Evolutionary conservation across 2,329 filamentous ascomycete species (phyloP).

Genomic region (Orbilia oligospora): DNA sequence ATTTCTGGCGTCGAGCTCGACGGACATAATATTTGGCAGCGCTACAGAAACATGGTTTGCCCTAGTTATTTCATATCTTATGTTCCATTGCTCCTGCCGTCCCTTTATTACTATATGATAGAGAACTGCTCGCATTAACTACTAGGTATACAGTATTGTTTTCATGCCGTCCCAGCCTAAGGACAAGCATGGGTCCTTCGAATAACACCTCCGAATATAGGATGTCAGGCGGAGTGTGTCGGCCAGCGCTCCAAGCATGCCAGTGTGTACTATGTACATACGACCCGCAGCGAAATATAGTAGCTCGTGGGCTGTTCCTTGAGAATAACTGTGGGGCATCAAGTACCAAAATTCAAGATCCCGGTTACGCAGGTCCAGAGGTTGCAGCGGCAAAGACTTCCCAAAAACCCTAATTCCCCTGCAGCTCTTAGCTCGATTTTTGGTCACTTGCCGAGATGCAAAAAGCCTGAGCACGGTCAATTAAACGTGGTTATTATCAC

Average conservation of each 20-base stretch:
- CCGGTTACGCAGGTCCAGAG: slow-evolving; percentile 27
- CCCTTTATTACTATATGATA: neutral
- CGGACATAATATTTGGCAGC: neutral
- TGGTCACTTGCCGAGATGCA: slow-evolving; percentile 17
- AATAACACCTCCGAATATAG: slow-evolving; percentile 5
- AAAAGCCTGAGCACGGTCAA: slow-evolving; percentile 30
- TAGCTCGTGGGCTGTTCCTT: no score
- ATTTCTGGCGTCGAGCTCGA: slow-evolving; percentile 8
- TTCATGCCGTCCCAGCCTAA: slow-evolving; percentile 8
- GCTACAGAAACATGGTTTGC: neutral
- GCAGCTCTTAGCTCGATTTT: slow-evolving; percentile 21
- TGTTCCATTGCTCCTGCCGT: neutral
- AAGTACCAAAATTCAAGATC: slow-evolving; percentile 30
- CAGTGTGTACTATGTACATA: neutral
- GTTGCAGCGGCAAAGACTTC: slow-evolving; percentile 1
- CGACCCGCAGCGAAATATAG: neutral
- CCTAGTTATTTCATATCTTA: neutral
- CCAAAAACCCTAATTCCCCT: slow-evolving; percentile 37
- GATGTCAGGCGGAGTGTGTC: slow-evolving; percentile 1
- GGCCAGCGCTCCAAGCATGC: neutral
- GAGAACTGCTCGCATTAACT: neutral
- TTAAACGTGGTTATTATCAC: slow-evolving; percentile 36
- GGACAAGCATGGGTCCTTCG: neutral
- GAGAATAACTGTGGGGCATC: slow-evolving; percentile 14
- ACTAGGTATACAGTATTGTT: no score